Base-by-base conservation (phyloP, 148 eudicot species). In the Suaeda aralocaspica region DNA sequence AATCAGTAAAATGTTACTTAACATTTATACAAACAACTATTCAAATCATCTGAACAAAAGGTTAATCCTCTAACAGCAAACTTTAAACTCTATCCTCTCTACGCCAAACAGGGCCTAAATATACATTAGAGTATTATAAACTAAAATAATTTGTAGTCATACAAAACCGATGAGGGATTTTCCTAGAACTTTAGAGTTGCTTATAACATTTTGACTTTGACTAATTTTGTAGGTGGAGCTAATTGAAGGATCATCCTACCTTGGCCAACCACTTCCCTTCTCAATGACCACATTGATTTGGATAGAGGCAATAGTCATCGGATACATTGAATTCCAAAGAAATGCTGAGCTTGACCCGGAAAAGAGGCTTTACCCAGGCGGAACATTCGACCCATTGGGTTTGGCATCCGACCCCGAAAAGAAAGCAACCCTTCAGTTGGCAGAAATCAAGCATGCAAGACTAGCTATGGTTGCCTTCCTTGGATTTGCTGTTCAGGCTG, bases 371-470 rank as follows among this genome's bases (percentile, higher is more conserved):
- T 95, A 95, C 88, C 97, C 99, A 1, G 99, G 99, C 16, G 97
- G 99, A 0, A 69, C 46, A 4, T 91, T 95, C 52, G 97, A 95
- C 82, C 99, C 97, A 0, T 76, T 91, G 5, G 90, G 91, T 39
- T 65, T 95, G 65, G 99, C 99, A 0, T 28, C 90, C 1, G 99
- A 95, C 84, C 99, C 99, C 0, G 99, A 95, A 75, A 95, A 91
- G 89, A 91, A 91, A 81, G 87, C 82, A 18, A 78, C 62, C 9
- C 97, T 95, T 18, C 97, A 95, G 76, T 87, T 91, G 14, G 99
- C 99, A 0, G 97, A 95, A 77, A 88, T 95, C 86, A 95, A 95
- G 84, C 99, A 95, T 59, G 99, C 97, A 28, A 89, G 96, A 59
- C 87, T 95, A 8, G 99, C 97, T 75, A 91, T 95, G 97, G 92